phyloP scores from a whole-genome alignment of 805 yeast genomes.

The Diddensiella santjacobensis region DNA sequence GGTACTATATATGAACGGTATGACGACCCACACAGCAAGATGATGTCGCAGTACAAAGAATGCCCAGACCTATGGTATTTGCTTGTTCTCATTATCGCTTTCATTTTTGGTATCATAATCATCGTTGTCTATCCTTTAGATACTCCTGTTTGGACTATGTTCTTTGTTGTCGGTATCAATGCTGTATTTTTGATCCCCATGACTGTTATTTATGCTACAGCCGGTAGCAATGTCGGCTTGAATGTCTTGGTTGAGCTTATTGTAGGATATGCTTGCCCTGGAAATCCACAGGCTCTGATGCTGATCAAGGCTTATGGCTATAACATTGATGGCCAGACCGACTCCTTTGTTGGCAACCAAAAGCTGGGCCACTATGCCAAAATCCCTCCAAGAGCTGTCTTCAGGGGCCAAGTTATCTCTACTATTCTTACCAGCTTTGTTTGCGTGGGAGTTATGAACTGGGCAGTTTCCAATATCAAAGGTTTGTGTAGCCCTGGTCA shows the following conservation, averaged over 20 bases:
- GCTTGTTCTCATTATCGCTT: conserved; percentile 39
- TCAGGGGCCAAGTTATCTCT: conserved; percentile 42
- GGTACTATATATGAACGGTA: too few species aligned
- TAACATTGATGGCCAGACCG: conserved; percentile 60
- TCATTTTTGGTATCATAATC: conserved; percentile 41
- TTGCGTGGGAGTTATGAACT: conserved; percentile 21
- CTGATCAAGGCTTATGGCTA: conserved; percentile 56
- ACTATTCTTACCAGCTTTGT: conserved; percentile 19
- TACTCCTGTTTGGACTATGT: conserved; percentile 53
- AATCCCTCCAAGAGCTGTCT: conserved; percentile 55
- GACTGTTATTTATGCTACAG: conserved; percentile 56
- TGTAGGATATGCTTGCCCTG: conserved; percentile 63
- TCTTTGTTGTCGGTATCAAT: conserved; percentile 53
- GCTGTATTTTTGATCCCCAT: conserved; percentile 59
- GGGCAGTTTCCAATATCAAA: conserved; percentile 31
- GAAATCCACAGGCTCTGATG: conserved; percentile 58
- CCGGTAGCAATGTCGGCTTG: conserved; percentile 55
- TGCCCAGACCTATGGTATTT: conserved; percentile 54
- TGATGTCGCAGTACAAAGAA: conserved; percentile 48
- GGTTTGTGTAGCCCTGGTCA: conserved; percentile 29
- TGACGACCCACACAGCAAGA: conserved; percentile 28
- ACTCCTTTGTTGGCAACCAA: conserved; percentile 51
- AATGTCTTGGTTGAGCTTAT: conserved; percentile 62
- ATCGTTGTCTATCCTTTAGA: conserved; percentile 44
- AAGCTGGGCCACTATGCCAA: conserved; percentile 59